These are phyloP conservation scores for Trypanosoma grayi DNA, from an alignment of 208 protist genomes.

Conservation along the genomic window DNA sequence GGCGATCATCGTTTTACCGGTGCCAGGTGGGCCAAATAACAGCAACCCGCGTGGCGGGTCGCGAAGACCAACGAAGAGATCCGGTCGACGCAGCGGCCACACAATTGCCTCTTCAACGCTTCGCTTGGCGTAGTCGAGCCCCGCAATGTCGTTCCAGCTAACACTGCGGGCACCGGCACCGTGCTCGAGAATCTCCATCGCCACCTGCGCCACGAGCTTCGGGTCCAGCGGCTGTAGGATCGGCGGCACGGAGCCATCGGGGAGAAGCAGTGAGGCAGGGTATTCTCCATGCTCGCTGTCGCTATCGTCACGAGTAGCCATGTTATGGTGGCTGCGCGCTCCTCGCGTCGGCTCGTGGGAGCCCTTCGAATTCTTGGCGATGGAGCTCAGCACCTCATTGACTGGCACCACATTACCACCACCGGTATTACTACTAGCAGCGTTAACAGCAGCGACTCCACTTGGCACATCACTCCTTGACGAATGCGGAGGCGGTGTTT, in stretches of 20 bases:
- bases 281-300: slow-evolving; percentile 35
- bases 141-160: slow-evolving; percentile 80
- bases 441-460: slow-evolving; percentile 5
- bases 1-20: slow-evolving; percentile 92
- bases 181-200: slow-evolving; percentile 70
- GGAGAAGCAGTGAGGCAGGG: slow-evolving; percentile 57
- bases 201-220: slow-evolving; percentile 68
- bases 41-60: slow-evolving; percentile 87
- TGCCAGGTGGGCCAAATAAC: slow-evolving; percentile 90
- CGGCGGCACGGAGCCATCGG: slow-evolving; percentile 65
- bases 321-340: background rate
- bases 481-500: slow-evolving; percentile 8
- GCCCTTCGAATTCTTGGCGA: slow-evolving; percentile 3
- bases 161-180: slow-evolving; percentile 41
- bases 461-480: background rate
- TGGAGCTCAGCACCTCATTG: slow-evolving; percentile 27
- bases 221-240: slow-evolving; percentile 63
- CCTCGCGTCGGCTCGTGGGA: slow-evolving; percentile 6
- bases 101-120: slow-evolving; percentile 81
- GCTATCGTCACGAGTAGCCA: slow-evolving; percentile 1
- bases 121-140: slow-evolving; percentile 73
- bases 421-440: slow-evolving; percentile 4
- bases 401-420: slow-evolving; percentile 10
- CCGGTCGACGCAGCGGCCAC: slow-evolving; percentile 70
- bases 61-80: slow-evolving; percentile 76